These are phyloP conservation scores for Dioscorea dumetorum DNA, from an alignment of 106 monocot species.

Conservation along the genomic window DNA sequence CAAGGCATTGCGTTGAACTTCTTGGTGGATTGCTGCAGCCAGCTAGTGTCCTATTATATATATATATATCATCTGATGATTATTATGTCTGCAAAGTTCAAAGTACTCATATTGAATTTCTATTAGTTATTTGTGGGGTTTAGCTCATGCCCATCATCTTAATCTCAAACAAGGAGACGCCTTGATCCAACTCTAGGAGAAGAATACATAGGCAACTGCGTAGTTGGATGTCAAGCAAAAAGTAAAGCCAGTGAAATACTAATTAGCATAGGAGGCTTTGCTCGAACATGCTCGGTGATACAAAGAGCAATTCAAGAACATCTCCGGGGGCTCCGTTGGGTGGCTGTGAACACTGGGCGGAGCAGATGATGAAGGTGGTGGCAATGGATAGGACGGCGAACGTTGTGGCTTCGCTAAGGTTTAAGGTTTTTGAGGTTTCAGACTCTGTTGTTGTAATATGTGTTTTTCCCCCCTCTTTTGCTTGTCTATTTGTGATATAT, in stretches of 20 bases:
- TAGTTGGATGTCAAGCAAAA: slow-evolving; percentile 2
- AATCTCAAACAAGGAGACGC: slow-evolving; percentile 5
- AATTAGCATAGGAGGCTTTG: slow-evolving; percentile 3
- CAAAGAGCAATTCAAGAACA: not conserved
- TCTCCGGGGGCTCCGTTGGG: not conserved
- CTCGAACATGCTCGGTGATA: slow-evolving; percentile 1
- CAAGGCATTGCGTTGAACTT: slow-evolving; percentile 11
- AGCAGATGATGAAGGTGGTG: no score
- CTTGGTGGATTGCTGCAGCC: slow-evolving; percentile 21
- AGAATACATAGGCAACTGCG: slow-evolving; percentile 18
- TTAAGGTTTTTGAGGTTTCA: slow-evolving; percentile 8
- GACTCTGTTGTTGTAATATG: slow-evolving; percentile 10
- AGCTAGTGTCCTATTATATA: not conserved
- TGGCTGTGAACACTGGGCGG: not conserved
- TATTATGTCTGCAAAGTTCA: no score
- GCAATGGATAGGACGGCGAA: not conserved
- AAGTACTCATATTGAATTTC: no score
- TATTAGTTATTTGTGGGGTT: no score
- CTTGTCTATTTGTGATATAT: not conserved
- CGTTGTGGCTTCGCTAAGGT: slow-evolving; percentile 16
- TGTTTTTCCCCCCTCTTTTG: not conserved
- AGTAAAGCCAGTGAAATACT: slow-evolving; percentile 6
- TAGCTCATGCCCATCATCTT: not conserved
- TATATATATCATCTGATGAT: no score
- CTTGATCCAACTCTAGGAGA: slow-evolving; percentile 23